Evolutionary conservation across 768 basidiomycete genomes (phyloP), one percentile per base, ranked within the genome.

Genomic region (Aureoboletus auriporus): DNA sequence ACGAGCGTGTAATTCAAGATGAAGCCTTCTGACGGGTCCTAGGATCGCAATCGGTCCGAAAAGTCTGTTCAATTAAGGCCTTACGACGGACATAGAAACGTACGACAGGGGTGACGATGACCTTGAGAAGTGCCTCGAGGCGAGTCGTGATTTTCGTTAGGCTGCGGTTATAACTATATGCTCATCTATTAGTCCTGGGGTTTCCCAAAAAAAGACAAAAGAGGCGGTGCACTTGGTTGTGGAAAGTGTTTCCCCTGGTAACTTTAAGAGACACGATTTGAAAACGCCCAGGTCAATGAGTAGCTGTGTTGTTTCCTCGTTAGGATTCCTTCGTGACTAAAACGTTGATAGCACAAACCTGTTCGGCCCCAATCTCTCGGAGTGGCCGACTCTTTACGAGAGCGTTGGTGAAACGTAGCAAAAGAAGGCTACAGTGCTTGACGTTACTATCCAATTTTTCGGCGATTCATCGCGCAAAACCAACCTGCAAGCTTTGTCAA

Each of bases 1-100:
- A 97, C 77, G 23, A 97, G 76, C 8, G 91, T 93, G 62, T 98
- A 99, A 61, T 97, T 97, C 47, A 93, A 76, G 52, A 98, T 90
- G 62, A 99, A 98, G 3, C 88, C 91, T 65, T 95, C 93, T 1
- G 90, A 74, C 13, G 95, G 93, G 59, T 94, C 90, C 86, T 95
- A 5, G 44, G 0, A 51, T n/a, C 33, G 33, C 29, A 48, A 34
- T 9, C 8, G 23, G 30, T 39, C 42, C 46, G 39, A 14, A 34
- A 36, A 42, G 11, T 26, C 31, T 11, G 1, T 16, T 34, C 36
- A 23, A 23, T 23, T 23, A 23, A 23, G 36, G 44, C 17, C 20
- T 36, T 26, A 42, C 41, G 41, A 27, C 33, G 23, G 14, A 16
- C 26, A 27, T 23, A 30, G 44, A 9, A 72, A 72, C 86, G 51